A percentile compares a stretch with the other conserved stretches of the same genome.
Evolutionary conservation across 2,329 filamentous ascomycete species (phyloP).

Genomic region (Sporothrix globosa): DNA sequence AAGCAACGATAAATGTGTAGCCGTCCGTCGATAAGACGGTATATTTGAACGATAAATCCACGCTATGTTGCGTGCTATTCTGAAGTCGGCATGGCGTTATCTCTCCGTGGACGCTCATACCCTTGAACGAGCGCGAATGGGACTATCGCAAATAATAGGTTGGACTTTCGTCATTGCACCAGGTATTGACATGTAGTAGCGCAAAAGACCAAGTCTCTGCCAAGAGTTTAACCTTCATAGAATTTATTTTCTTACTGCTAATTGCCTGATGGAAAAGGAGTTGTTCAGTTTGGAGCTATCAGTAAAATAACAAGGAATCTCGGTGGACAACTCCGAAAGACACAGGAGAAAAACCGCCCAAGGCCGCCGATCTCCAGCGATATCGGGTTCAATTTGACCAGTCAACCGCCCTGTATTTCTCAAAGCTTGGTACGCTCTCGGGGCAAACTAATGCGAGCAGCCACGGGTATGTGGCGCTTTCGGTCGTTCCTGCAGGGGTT

Average conservation of each 20-base stretch:
- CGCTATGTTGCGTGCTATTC: background rate
- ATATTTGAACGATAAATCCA: background rate
- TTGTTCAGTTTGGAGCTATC: background rate
- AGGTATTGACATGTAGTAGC: background rate
- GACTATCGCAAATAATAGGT: background rate
- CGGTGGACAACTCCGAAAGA: background rate
- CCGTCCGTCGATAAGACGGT: background rate
- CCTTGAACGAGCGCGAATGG: background rate
- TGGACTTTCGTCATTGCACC: background rate
- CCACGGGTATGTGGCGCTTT: background rate
- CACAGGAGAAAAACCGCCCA: background rate
- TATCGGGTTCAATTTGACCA: background rate
- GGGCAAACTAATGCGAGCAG: background rate
- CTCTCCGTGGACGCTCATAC: background rate
- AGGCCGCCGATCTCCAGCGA: conserved; percentile 19
- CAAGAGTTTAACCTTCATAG: conserved; percentile 9
- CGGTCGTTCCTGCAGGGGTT: background rate
- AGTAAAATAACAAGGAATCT: too few species aligned
- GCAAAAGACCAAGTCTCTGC: background rate
- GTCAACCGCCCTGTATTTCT: background rate
- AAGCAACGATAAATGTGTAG: background rate
- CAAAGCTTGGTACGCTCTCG: background rate
- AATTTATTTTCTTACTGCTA: too few species aligned
- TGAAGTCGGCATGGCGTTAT: background rate
- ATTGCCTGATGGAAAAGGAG: too few species aligned